Percentiles rank a stretch among this genome's conserved stretches.
phyloP scores from a whole-genome alignment of 495 filamentous ascomycete species.

The Daldinia grandis region DNA sequence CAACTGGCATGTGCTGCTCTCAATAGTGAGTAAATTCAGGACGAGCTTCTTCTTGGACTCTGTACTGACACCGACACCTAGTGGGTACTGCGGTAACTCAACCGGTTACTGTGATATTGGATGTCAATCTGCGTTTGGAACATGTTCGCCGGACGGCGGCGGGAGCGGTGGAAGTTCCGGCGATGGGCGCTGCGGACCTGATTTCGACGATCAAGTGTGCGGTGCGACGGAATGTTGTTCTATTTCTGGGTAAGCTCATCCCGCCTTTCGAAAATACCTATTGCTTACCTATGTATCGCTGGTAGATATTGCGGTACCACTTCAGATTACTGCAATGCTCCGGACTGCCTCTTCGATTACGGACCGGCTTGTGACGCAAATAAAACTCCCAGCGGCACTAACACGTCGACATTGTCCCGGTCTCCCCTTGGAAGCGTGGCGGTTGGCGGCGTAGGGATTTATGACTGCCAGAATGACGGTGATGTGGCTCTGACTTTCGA shows the following conservation, averaged over 20 bases:
- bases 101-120: conserved; percentile 52
- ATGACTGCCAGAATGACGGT: conserved; percentile 62
- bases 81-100: conserved; percentile 52
- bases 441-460: conserved; percentile 63
- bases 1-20: conserved; percentile 45
- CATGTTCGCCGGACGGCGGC: conserved; percentile 34
- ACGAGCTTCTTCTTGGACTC: background rate
- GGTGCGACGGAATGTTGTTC: conserved; percentile 62
- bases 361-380: conserved; percentile 67
- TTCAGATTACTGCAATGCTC: conserved; percentile 62
- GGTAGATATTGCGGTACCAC: conserved; percentile 64
- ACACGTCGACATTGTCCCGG: conserved; percentile 60
- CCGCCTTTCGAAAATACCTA: background rate
- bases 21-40: conserved; percentile 39
- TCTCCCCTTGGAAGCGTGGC: conserved; percentile 58
- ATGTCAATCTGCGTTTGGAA: conserved; percentile 55
- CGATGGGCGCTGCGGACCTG: conserved; percentile 45
- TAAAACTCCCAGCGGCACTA: conserved; percentile 58
- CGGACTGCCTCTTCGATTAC: conserved; percentile 65
- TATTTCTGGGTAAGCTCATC: conserved; percentile 50
- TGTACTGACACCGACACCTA: conserved; percentile 12
- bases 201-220: conserved; percentile 52
- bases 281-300: background rate
- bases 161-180: conserved; percentile 4
- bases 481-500: conserved; percentile 75